Conservation (phyloP, 495 filamentous ascomycete species). For the Podospora australis region DNA sequence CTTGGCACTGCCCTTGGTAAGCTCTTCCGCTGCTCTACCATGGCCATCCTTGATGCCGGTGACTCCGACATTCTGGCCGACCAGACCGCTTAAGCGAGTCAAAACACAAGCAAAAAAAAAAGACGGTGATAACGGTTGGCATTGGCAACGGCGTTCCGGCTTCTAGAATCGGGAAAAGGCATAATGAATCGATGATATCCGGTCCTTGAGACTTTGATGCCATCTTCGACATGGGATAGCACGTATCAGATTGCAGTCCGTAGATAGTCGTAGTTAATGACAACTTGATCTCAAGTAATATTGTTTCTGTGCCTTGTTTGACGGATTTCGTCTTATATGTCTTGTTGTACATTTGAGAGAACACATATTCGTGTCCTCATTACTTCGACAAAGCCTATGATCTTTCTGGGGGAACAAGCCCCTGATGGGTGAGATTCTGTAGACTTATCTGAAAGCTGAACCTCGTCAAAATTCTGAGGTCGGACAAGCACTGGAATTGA, state of each 20-base stretch:
- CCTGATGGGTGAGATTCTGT: too few species aligned
- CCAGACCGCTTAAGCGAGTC: constrained; percentile 48
- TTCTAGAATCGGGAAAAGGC: constrained; percentile 15
- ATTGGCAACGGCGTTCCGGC: constrained; percentile 38
- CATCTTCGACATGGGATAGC: constrained; percentile 10
- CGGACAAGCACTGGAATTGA: too few species aligned
- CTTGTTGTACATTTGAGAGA: too few species aligned
- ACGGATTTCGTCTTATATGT: not conserved
- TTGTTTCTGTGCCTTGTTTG: not conserved
- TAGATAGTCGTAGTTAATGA: constrained; percentile 26
- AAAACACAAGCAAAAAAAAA: constrained; percentile 8
- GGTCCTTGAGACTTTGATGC: constrained; percentile 12
- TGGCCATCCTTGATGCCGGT: constrained; percentile 94
- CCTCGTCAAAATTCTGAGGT: too few species aligned
- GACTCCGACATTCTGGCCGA: constrained; percentile 92
- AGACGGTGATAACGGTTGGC: constrained; percentile 8
- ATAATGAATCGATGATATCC: constrained; percentile 20
- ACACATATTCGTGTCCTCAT: too few species aligned
- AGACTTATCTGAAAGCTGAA: too few species aligned
- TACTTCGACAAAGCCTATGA: too few species aligned
- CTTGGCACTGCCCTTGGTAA: constrained; percentile 69
- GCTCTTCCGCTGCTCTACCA: constrained; percentile 70
- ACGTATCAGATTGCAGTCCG: constrained; percentile 5
- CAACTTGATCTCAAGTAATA: constrained; percentile 10
- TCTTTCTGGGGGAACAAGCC: too few species aligned